A percentile compares a stretch with the other conserved stretches of the same genome.
Evolutionary conservation across 768 basidiomycete species (phyloP).

Genomic region (Tephrocybe rancida): DNA sequence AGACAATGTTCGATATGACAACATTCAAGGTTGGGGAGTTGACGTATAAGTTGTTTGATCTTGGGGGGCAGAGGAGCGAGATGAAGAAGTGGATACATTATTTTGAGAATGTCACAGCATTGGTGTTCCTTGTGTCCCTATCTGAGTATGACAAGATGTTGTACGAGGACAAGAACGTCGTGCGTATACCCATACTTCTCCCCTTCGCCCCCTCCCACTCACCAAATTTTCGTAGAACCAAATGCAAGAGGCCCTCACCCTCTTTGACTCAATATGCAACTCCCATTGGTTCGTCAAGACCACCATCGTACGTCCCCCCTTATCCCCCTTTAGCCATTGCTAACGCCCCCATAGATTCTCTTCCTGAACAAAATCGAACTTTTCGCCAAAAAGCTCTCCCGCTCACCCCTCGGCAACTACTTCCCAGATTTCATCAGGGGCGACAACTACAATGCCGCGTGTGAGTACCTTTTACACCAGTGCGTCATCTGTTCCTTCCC

Average conservation of each 20-base stretch:
- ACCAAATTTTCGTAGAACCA: slow-evolving; percentile 64
- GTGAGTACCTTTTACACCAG: slow-evolving; percentile 70
- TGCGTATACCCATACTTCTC: slow-evolving; percentile 54
- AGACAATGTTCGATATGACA: slow-evolving; percentile 87
- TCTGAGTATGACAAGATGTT: slow-evolving; percentile 98
- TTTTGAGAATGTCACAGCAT: slow-evolving; percentile 92
- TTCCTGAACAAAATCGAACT: slow-evolving; percentile 98
- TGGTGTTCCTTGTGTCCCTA: slow-evolving; percentile 91
- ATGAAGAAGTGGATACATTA: slow-evolving; percentile 97
- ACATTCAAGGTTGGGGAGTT: slow-evolving; percentile 95
- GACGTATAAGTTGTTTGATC: slow-evolving; percentile 91
- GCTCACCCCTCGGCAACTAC: slow-evolving; percentile 82
- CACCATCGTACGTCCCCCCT: slow-evolving; percentile 70
- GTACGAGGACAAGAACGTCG: slow-evolving; percentile 95
- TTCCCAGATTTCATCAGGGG: slow-evolving; percentile 93
- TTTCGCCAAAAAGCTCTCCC: slow-evolving; percentile 90
- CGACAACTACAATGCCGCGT: slow-evolving; percentile 87
- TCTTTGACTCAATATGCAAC: slow-evolving; percentile 98
- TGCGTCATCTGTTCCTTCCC: background rate
- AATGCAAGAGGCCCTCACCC: slow-evolving; percentile 95
- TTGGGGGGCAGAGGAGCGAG: slow-evolving; percentile 87
- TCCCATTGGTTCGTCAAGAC: slow-evolving; percentile 97
- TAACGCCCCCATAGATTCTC: slow-evolving; percentile 58
- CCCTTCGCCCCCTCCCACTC: slow-evolving; percentile 1
- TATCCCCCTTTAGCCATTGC: background rate